Evolutionary conservation across 2,329 filamentous ascomycete genomes (phyloP), one percentile per base, ranked within the genome.

Genomic region (Aureobasidium melanogenum): DNA sequence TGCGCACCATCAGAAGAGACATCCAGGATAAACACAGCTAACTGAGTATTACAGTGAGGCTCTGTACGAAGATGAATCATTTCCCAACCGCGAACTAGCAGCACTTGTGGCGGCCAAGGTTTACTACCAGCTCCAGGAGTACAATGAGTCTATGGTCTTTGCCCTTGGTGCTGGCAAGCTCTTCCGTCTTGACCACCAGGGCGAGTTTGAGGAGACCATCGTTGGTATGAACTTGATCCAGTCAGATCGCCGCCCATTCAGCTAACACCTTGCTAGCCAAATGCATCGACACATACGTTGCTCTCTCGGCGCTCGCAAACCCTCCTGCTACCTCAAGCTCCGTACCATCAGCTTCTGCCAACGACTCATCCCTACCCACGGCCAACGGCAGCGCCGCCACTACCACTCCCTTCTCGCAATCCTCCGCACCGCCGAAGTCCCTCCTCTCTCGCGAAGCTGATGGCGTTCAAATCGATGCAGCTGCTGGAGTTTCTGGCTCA

Each of bases 61-160:
- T 60, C 85, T 99, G 55, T 99, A 96, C 77, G 94, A 99, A 82
- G 93, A 99, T 78, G 91, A 96, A 70, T 83, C 84, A 63, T 99
- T 99, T 71, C 89, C 92, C 52, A 89, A 99, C 75, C 90, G 93
- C 71, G 89, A 94, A 74, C 87, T 99, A 61, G 94, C 94, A 60
- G 94, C 94, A 59, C 83, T 99, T 54, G 91, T 99, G 60, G 88
- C 96, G 46, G 89, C 94, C 68, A 99, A 99, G 82, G 91, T 97
- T 67, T 99, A 97, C 80, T 99, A 97, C 73, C 94, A 99, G 73
- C 86, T 99, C 58, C 91, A 97, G 77, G 94, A 94, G 74, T 99
- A 99, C 80, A 94, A 97, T 73, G 94, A 99, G 79, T 97, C 93
- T 76, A 97, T 99, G 93, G 89, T 90, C 57, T 97, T 99, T 76